Evolutionary conservation across 805 yeast species (phyloP).

Genomic region (Candida morakotiae): DNA sequence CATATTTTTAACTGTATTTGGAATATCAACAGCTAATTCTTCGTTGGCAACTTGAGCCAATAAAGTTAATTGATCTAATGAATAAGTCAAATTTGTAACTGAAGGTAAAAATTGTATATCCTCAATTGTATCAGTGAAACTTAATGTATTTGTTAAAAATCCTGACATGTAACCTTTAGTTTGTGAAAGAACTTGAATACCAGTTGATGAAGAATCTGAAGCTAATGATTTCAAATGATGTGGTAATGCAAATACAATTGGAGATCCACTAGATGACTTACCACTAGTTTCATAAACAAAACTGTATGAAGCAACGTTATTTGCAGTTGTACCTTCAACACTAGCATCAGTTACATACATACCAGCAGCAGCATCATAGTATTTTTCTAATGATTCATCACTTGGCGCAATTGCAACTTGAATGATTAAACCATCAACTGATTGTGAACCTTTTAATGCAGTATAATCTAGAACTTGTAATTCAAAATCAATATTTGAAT

Average conservation of each 20-base stretch:
- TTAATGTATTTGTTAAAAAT: slow-evolving; percentile 35
- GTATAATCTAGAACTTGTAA: slow-evolving; percentile 28
- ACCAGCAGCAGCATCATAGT: slow-evolving; percentile 68
- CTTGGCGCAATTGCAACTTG: slow-evolving; percentile 35
- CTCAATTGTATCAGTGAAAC: slow-evolving; percentile 36
- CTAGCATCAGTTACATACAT: slow-evolving; percentile 50
- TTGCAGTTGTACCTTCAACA: slow-evolving; percentile 43
- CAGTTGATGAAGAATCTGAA: slow-evolving; percentile 31
- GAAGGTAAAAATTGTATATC: slow-evolving; percentile 42
- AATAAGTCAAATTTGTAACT: slow-evolving; percentile 27
- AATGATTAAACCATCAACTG: slow-evolving; percentile 43
- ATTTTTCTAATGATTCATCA: slow-evolving; percentile 24
- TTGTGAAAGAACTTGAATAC: slow-evolving; percentile 41
- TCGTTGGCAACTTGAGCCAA: slow-evolving; percentile 43
- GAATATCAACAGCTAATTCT: slow-evolving; percentile 46
- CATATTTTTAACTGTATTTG: slow-evolving; percentile 30
- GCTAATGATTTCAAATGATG: slow-evolving; percentile 45
- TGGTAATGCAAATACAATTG: slow-evolving; percentile 50
- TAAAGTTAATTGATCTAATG: slow-evolving; percentile 39
- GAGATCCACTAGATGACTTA: slow-evolving; percentile 40
- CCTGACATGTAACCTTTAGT: slow-evolving; percentile 51
- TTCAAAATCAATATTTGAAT: slow-evolving; percentile 21
- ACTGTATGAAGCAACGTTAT: slow-evolving; percentile 46
- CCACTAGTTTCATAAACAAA: slow-evolving; percentile 51
- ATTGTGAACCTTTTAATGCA: slow-evolving; percentile 39